Conservation (phyloP, 495 filamentous ascomycete species). For the Hypoxylon rickii region DNA sequence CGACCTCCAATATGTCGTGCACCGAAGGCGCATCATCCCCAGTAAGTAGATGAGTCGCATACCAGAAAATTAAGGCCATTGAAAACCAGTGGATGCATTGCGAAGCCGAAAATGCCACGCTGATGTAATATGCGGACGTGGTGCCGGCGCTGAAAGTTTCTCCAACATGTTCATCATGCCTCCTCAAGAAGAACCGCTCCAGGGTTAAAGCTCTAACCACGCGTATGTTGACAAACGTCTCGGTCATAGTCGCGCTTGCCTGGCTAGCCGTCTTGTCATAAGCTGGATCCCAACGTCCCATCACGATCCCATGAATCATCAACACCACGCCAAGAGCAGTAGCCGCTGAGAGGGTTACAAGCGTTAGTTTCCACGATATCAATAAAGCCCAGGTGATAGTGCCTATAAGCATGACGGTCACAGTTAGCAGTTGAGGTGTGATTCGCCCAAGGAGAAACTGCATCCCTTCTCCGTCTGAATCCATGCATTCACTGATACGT, state of each 20-base stretch:
- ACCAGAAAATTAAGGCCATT: constrained; percentile 84
- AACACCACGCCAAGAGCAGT: constrained; percentile 72
- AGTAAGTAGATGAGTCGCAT: constrained; percentile 67
- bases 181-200: constrained; percentile 72
- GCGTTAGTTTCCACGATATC: constrained; percentile 79
- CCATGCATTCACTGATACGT: constrained; percentile 70
- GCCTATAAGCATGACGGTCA: constrained; percentile 64
- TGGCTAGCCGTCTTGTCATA: constrained; percentile 63
- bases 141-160: constrained; percentile 59
- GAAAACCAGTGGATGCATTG: constrained; percentile 73
- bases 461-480: constrained; percentile 87
- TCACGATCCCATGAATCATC: constrained; percentile 62
- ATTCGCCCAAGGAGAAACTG: constrained; percentile 80
- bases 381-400: constrained; percentile 74
- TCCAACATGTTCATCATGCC: constrained; percentile 59
- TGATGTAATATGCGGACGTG: too few species aligned
- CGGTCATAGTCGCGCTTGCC: constrained; percentile 65
- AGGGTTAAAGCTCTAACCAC: constrained; percentile 80
- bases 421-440: constrained; percentile 68
- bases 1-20: constrained; percentile 68
- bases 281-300: constrained; percentile 70
- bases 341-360: constrained; percentile 70
- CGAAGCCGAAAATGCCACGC: too few species aligned
- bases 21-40: constrained; percentile 49
- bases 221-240: constrained; percentile 81